Evolutionary conservation across 257 asterid genomes (phyloP), one percentile per base, ranked within the genome.

Genomic region (Galeopsis tetrahit): DNA sequence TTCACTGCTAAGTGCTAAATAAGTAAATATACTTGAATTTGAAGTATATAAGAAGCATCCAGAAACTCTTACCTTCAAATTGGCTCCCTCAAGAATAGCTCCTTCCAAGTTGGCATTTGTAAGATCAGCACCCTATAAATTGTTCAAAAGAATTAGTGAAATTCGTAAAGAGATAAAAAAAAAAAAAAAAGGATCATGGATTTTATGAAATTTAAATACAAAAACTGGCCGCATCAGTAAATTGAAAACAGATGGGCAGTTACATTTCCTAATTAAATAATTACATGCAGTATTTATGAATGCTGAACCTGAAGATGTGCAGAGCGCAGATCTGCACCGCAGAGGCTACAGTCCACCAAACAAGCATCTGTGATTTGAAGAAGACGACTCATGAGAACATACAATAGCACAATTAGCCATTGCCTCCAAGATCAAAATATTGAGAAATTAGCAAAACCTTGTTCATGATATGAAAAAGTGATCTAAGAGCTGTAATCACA

Each of bases 81-180:
- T 93, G 77, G 98, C 98, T 71, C 98, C 98, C 82, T 93, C 98
- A 59, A 93, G 86, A 84, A 89, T 90, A 64, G 98, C 97, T 78
- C 97, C 98, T 86, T 93, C 97, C 82, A 93, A 83, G 88, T 93
- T 93, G 82, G 98, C 98, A 87, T 93, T 93, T 58, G 96, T 90
- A 33, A 93, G 98, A 89, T 93, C 98, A 81, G 98, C 97, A 4
- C 89, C 75, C 95, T 93, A 91, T 46, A 83, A 83, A 73, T 68
- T 75, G 70, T 68, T 48, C 40, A 69, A 75, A 46, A 44, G 71
- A 32, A 66, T 69, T 46, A 48, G 72, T 46, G 43, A 67, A 32
- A 34, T 64, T 68, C 46, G 46, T 58, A 71, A 21, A 51, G 40
- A 38, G 60, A 46, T 2, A 67, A 66, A 8, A 40, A 66, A 60